Percentiles rank a stretch among this genome's conserved stretches.
phyloP scores from a whole-genome alignment of 2,329 filamentous ascomycete genomes.

The Penicillium sp. region DNA sequence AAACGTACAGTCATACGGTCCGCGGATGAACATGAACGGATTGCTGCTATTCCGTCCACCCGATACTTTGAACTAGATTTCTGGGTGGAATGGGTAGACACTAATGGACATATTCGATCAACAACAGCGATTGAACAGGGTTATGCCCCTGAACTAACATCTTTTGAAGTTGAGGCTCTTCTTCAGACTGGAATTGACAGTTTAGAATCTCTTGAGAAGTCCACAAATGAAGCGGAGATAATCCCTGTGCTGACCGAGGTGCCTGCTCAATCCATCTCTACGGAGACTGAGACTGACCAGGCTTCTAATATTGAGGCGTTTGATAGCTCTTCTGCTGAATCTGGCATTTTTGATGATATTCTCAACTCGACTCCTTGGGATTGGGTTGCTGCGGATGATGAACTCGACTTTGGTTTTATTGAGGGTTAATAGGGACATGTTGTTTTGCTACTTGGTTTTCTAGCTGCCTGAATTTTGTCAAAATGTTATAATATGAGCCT shows the following conservation, averaged over 20 bases:
- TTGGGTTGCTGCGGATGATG: neutral
- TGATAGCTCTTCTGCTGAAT: neutral
- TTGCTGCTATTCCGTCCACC: neutral
- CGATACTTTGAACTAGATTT: neutral
- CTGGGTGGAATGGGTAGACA: neutral
- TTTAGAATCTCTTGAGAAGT: neutral
- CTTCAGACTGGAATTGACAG: neutral
- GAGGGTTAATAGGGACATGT: neutral
- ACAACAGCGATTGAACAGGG: neutral
- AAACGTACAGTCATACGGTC: neutral
- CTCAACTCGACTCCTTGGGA: neutral
- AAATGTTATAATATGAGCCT: too few relatives aligned
- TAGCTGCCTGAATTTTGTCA: too few relatives aligned
- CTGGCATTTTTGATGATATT: neutral
- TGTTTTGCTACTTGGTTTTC: too few relatives aligned
- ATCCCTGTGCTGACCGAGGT: neutral
- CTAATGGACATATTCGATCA: neutral
- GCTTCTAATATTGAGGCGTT: neutral
- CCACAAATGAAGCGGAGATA: fast-evolving
- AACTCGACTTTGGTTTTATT: neutral
- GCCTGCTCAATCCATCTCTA: neutral
- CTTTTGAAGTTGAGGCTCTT: neutral
- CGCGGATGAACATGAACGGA: neutral
- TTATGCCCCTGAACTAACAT: neutral
- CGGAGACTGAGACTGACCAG: neutral